These are phyloP conservation scores for Nakazawaea ishiwadae DNA, from an alignment of 805 yeast genomes.

Conservation along the genomic window DNA sequence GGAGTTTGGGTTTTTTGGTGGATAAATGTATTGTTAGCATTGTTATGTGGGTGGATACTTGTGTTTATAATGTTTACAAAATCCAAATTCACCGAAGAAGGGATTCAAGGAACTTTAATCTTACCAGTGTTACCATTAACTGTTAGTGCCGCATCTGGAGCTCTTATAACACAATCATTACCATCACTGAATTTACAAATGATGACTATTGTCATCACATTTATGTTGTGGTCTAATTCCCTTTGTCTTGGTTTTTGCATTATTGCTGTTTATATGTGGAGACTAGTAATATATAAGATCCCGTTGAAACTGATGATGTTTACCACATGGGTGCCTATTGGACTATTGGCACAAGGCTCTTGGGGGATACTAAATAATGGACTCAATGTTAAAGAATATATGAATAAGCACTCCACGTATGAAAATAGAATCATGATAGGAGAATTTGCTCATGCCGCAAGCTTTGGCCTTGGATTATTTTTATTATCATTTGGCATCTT, in stretches of 20 bases:
- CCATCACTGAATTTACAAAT: slow-evolving; percentile 40
- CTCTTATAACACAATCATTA: slow-evolving; percentile 40
- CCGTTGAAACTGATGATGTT: slow-evolving; percentile 54
- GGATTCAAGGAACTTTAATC: slow-evolving; percentile 53
- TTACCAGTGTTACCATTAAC: slow-evolving; percentile 79
- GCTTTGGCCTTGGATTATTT: slow-evolving; percentile 10
- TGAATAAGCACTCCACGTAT: neutral
- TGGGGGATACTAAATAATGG: slow-evolving; percentile 60
- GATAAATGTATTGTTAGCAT: slow-evolving; percentile 51
- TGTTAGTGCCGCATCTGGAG: slow-evolving; percentile 72
- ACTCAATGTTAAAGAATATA: slow-evolving; percentile 26
- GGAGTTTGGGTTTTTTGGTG: slow-evolving; percentile 69
- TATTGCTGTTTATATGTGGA: slow-evolving; percentile 54
- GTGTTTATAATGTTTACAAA: slow-evolving; percentile 44
- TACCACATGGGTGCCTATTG: slow-evolving; percentile 74
- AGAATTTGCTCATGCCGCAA: slow-evolving; percentile 7
- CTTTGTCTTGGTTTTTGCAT: slow-evolving; percentile 53
- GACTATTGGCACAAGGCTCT: slow-evolving; percentile 84
- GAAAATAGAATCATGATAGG: slow-evolving; percentile 3
- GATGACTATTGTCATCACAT: slow-evolving; percentile 48
- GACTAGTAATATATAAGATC: slow-evolving; percentile 50
- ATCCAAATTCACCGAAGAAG: slow-evolving; percentile 26
- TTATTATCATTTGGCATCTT: slow-evolving; percentile 20
- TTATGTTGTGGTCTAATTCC: slow-evolving; percentile 68
- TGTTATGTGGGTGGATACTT: slow-evolving; percentile 58